A percentile compares a stretch with the other conserved stretches of the same genome.
phyloP scores from a whole-genome alignment of 352 stramenopile species.

The Phytophthora aleatoria region DNA sequence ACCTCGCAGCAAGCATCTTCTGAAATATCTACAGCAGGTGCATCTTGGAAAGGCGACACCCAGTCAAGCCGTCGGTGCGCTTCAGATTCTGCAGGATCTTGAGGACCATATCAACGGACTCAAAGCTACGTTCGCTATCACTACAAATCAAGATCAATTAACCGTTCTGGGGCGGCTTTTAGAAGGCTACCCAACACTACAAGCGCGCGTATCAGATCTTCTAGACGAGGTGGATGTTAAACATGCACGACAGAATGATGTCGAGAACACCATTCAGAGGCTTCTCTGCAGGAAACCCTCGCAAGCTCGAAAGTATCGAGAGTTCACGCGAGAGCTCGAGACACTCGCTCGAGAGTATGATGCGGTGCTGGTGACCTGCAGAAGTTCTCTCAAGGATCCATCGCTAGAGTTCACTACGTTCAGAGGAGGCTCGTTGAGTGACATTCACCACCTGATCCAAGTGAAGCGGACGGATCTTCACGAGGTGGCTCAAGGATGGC shows the following conservation, averaged over 20 bases:
- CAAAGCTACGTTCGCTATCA: slow-evolving; percentile 7
- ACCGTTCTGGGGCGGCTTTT: slow-evolving; percentile 20
- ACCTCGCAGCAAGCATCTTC: slow-evolving; percentile 26
- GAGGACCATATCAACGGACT: slow-evolving; percentile 18
- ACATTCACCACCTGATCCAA: slow-evolving; percentile 39
- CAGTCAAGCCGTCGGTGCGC: slow-evolving; percentile 15
- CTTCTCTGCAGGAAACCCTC: slow-evolving; percentile 15
- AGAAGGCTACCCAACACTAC: slow-evolving; percentile 26
- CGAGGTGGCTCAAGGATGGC: slow-evolving; percentile 41
- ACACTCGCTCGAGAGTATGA: slow-evolving; percentile 25
- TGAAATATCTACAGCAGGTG: slow-evolving; percentile 34
- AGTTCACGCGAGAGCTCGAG: slow-evolving; percentile 26
- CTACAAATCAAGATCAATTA: background rate
- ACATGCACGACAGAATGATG: slow-evolving; percentile 28
- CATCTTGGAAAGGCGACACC: slow-evolving; percentile 34
- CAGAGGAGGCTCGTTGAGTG: slow-evolving; percentile 28
- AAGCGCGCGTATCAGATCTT: slow-evolving; percentile 5
- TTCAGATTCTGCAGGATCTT: slow-evolving; percentile 31
- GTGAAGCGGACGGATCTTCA: slow-evolving; percentile 28
- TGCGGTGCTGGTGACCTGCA: slow-evolving; percentile 17
- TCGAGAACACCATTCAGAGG: slow-evolving; percentile 29
- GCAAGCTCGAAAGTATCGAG: slow-evolving; percentile 21
- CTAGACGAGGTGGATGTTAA: slow-evolving; percentile 30
- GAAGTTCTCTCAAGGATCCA: slow-evolving; percentile 18
- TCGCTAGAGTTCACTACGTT: slow-evolving; percentile 35